Base-by-base conservation (phyloP, 2,329 filamentous ascomycete species). In the Fusarium redolens region DNA sequence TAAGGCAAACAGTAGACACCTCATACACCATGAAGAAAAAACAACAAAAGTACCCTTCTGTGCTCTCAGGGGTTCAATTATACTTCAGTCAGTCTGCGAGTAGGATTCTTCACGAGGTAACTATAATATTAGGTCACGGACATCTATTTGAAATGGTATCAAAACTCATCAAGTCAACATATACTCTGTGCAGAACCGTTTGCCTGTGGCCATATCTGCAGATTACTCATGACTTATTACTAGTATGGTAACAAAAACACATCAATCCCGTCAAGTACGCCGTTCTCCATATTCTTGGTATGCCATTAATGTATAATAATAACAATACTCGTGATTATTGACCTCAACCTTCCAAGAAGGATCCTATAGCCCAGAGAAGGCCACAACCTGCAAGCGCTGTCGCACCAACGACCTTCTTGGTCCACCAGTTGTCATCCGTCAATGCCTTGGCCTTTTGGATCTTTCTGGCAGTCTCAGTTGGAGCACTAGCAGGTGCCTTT, bases 361-460 rank as follows among this genome's bases (percentile, higher is more conserved):
- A 88, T 8, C 88, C 87, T 25, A 90, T 69, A 9, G 83, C 85
- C 90, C 90, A 92, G 4, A 91, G 80, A 48, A 89, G 79, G 14
- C 86, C 87, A 75, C 90, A 92, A 2, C 89, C 90, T n/a, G 85
- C 87, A 58, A 93, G 81, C 12, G 89, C 88, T 25, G 88, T 87
- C 7, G 87, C 88, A n/a, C 91, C 90, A 35, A 89, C 81, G 4
- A 88, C 81, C 80, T 91, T 92, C 83, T 91, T 92, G 4, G 84
- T 87, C 86, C 89, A 92, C 89, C 91, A 92, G 61, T 89, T 88
- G 38, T 91, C 87, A 60, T 92, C 89, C 5, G 88, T 91, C 56
- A 92, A 81, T 37, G 92, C 89, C 75, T 89, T 92, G 17, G 90
- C 79, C 33, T 79, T 76, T 60, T 78, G 80, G 4, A 80, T 57